These are phyloP conservation scores for Blastobotrys illinoisensis DNA, from an alignment of 1,139 yeast species.

Conservation along the genomic window DNA sequence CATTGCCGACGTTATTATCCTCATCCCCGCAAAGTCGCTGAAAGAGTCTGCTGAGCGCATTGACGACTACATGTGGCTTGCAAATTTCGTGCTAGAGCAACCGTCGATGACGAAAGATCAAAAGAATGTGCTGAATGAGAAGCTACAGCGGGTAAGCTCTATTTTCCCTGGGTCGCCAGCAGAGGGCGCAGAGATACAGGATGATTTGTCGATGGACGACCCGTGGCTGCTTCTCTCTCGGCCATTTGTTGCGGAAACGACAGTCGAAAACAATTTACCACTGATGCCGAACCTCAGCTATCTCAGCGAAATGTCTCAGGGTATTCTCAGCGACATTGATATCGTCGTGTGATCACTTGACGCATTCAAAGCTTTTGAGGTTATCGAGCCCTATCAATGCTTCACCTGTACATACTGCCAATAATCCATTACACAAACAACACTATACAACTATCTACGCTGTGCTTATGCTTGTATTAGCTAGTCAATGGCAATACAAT, in stretches of 20 bases:
- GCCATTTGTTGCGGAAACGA: background rate
- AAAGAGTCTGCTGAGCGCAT: conserved; percentile 11
- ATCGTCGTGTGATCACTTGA: background rate
- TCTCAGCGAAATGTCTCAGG: conserved; percentile 6
- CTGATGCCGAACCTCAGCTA: conserved; percentile 1
- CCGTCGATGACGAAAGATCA: conserved; percentile 12
- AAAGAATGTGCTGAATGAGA: conserved; percentile 14
- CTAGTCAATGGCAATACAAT: too few relatives aligned
- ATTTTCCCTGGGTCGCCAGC: background rate
- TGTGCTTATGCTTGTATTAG: too few relatives aligned
- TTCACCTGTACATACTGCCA: background rate
- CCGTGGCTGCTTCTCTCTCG: conserved; percentile 5
- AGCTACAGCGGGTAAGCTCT: conserved; percentile 11
- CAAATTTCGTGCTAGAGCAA: conserved; percentile 17
- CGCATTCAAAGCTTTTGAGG: background rate
- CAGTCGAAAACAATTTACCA: background rate
- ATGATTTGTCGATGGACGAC: background rate
- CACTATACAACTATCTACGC: too few relatives aligned
- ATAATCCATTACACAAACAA: too few relatives aligned
- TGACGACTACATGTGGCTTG: conserved; percentile 18
- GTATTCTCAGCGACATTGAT: conserved; percentile 2
- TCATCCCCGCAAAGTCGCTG: conserved; percentile 13
- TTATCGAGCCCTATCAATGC: background rate
- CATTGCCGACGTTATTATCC: conserved; percentile 18
- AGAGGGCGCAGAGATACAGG: background rate